Evolutionary conservation across 2,329 filamentous ascomycete genomes (phyloP), one percentile per base, ranked within the genome.

Genomic region (Claviceps digitariae): DNA sequence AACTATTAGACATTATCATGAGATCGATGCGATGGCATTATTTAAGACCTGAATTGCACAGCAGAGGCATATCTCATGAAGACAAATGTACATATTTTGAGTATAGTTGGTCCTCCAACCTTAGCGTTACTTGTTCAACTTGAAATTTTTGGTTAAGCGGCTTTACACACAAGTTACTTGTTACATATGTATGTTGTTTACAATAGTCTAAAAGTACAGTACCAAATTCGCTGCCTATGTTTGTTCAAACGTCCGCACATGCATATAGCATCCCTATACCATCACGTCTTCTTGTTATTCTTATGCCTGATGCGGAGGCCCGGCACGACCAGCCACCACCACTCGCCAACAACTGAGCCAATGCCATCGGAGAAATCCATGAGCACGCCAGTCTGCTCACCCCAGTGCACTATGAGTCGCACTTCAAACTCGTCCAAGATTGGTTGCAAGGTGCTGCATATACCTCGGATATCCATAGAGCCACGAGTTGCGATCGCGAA

Each of bases 301-400:
- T n/a, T 15, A 44, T 36, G 44, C 27, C 21, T 40, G 50, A 25
- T 48, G 23, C 53, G 54, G 45, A 58, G 63, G 63, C 63, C 66
- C 0, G 67, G 65, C 1, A 77, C 71, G 23, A 76, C 73, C 51
- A 83, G 63, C 79, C 82, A 86, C 83, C 83, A 87, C 82, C 81
- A 85, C 63, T 84, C 81, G 25, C 69, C 70, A 3, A 78, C 74
- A 6, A 66, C 73, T 51, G 71, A 73, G 0, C 69, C 74, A 50
- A 67, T 62, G 48, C 66, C 69, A 48, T 61, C 61, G 20, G 71
- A 64, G 38, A 72, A 66, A 51, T 67, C 65, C 54, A 67, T 66
- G 9, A 83, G 61, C 1, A 84, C 60, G 0, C 79, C 82, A 2
- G 77, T 69, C 23, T 68, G 58, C 55, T 71, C 70, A 4, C 78